Evolutionary conservation across 2,329 filamentous ascomycete genomes (phyloP).

Genomic region (Aspergillus hortae): DNA sequence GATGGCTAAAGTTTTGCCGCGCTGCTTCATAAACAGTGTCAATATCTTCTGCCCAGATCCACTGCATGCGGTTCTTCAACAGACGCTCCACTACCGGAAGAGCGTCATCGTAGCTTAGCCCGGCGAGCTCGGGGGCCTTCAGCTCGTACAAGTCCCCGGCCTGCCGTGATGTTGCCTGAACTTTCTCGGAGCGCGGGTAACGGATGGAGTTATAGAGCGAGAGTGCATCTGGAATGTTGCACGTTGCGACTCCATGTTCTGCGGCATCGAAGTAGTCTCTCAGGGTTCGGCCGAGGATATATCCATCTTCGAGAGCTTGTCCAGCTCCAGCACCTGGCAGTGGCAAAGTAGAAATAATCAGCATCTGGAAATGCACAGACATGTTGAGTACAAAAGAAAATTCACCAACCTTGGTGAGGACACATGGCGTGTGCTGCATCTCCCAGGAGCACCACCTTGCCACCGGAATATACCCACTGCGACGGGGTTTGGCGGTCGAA

Average conservation of each 20-base stretch:
- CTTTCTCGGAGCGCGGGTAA: background rate
- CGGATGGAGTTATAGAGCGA: background rate
- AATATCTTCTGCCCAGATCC: background rate
- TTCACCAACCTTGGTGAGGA: background rate
- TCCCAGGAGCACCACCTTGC: background rate
- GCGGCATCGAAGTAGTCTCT: background rate
- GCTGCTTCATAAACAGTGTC: background rate
- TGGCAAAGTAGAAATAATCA: background rate
- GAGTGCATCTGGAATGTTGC: background rate
- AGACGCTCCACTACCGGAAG: background rate
- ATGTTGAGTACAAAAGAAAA: background rate
- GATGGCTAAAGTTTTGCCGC: background rate
- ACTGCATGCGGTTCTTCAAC: background rate
- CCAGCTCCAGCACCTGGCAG: background rate
- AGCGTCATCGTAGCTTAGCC: background rate
- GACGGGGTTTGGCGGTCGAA: background rate
- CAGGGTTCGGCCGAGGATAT: background rate
- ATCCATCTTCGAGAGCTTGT: background rate
- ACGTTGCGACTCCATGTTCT: too few relatives aligned
- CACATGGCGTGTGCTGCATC: background rate
- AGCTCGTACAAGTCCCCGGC: background rate
- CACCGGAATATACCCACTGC: background rate
- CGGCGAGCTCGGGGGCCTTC: background rate
- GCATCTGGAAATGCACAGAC: background rate
- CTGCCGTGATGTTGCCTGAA: background rate